phyloP scores from a whole-genome alignment of 176 grass and related monocot genomes.

The Cenchrus purpureus region DNA sequence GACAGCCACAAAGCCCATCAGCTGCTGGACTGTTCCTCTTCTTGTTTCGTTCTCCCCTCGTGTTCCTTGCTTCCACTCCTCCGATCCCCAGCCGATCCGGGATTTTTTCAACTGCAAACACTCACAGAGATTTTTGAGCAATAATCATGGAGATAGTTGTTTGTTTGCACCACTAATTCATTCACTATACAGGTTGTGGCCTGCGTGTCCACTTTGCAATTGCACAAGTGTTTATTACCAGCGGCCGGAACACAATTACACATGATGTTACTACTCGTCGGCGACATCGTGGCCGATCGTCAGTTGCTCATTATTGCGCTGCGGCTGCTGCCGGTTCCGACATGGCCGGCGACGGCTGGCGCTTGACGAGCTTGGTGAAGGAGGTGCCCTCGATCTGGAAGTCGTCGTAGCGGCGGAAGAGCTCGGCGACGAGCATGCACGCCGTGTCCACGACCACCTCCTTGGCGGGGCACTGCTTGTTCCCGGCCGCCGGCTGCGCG shows the following conservation, averaged over 20 bases:
- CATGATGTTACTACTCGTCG: too few relatives aligned
- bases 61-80: not conserved
- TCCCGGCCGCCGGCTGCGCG: conserved; percentile 36
- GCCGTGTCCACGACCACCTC: conserved; percentile 80
- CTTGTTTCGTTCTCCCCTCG: conserved; percentile 6
- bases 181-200: not conserved
- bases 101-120: not conserved
- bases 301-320: not conserved
- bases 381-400: conserved; percentile 45
- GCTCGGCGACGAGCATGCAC: conserved; percentile 81
- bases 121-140: too few relatives aligned
- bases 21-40: not conserved
- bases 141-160: too few relatives aligned
- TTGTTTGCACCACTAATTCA: too few relatives aligned
- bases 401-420: conserved; percentile 75
- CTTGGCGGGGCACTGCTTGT: conserved; percentile 98
- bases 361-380: conserved; percentile 67
- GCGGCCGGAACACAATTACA: too few relatives aligned
- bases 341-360: not conserved
- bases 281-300: too few relatives aligned
- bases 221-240: conserved; percentile 10
- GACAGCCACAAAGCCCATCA: not conserved
- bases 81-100: not conserved
- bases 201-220: not conserved
- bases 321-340: not conserved